Conservation (phyloP, 106 monocot genomes). For the Agapanthus africanus region DNA sequence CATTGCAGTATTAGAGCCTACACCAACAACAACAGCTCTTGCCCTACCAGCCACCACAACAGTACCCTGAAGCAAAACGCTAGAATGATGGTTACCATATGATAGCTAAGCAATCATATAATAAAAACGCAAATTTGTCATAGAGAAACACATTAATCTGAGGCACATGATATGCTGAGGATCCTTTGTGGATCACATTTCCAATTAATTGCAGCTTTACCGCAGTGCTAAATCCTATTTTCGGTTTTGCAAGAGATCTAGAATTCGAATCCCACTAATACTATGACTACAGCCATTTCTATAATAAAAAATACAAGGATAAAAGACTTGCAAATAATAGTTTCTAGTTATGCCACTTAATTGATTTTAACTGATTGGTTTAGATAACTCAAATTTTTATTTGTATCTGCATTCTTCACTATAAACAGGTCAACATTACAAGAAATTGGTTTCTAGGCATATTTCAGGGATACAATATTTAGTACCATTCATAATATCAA, state of each 20-base stretch:
- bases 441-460: neutral
- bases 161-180: too few species aligned
- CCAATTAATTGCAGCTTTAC: too few species aligned
- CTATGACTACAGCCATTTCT: too few species aligned
- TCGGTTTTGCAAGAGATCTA: too few species aligned
- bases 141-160: too few species aligned
- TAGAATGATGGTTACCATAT: neutral
- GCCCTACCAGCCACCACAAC: slow-evolving; percentile 97
- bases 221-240: too few species aligned
- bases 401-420: neutral
- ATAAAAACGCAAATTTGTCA: too few species aligned
- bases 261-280: too few species aligned
- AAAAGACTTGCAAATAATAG: neutral
- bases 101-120: too few species aligned
- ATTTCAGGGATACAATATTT: neutral
- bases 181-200: too few species aligned
- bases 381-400: neutral
- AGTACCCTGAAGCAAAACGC: slow-evolving; percentile 60
- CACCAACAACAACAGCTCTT: slow-evolving; percentile 90
- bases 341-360: neutral
- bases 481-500: neutral
- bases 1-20: slow-evolving; percentile 98
- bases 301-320: too few species aligned
- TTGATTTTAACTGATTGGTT: too few species aligned
- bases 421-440: neutral